Percentiles rank a stretch among this genome's conserved stretches.
phyloP scores from a whole-genome alignment of 345 rosid genomes.

The Triadica sebifera region DNA sequence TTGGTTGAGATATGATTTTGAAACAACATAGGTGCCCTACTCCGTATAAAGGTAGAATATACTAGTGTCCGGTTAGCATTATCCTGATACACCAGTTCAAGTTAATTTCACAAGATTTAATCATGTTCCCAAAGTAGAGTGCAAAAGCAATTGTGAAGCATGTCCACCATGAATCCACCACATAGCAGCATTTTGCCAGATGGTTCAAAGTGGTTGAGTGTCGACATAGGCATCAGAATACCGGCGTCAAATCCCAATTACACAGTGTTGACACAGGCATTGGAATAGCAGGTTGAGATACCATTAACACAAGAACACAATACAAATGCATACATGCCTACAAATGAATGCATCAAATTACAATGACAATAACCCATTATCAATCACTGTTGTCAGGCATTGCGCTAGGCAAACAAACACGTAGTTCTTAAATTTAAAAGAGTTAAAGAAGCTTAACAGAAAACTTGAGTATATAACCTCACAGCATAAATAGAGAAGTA shows the following conservation, averaged over 20 bases:
- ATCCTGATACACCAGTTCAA: neutral
- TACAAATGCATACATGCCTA: neutral
- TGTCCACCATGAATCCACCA: neutral
- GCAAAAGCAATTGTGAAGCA: neutral
- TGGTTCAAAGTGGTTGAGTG: no score
- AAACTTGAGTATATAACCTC: neutral
- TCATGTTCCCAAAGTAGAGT: neutral
- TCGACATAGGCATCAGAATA: no score
- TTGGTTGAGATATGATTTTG: neutral
- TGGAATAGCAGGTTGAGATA: no score
- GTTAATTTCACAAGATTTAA: neutral
- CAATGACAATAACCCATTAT: neutral
- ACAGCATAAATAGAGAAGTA: constrained; percentile 22
- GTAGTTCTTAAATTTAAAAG: neutral
- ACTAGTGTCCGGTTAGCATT: neutral
- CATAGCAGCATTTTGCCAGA: no score
- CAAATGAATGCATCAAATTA: neutral
- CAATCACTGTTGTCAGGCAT: neutral
- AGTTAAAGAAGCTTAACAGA: neutral
- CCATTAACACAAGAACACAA: neutral
- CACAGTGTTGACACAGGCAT: no score
- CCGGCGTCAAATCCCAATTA: no score
- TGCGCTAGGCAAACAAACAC: neutral
- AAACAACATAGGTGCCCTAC: neutral
- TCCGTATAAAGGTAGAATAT: neutral